Evolutionary conservation across 2,329 filamentous ascomycete genomes (phyloP), one percentile per base, ranked within the genome.

Genomic region (Pseudocercospora fuligena): DNA sequence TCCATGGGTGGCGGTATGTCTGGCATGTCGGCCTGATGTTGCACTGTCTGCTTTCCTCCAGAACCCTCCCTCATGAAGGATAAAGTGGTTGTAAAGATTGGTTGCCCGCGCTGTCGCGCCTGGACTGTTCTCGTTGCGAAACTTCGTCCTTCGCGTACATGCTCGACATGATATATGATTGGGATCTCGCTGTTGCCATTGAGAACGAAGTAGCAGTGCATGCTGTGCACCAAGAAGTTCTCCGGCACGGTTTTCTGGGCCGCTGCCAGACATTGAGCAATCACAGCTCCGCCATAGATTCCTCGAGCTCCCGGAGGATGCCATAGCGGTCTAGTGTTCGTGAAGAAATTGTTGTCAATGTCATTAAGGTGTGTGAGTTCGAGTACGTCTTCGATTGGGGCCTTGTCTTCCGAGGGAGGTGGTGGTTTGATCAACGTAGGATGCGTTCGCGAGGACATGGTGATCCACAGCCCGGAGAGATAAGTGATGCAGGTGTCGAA

Each of bases 191-290:
- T 86, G 76, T 94, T 92, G 29, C 95, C 95, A 4, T 94, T 94
- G 1, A 98, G 89, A 36, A 99, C 89, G 80, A 99, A 99, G 84
- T 98, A 99, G 87, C 95, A 98, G 86, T 99, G 95, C 91, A 97
- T 97, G 77, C 91, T 94, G 84, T 99, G 95, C 59, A 95, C 89
- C 66, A 89, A 87, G 80, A 97, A 97, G 77, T 92, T 85, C 27
- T 84, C 79, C 0, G 91, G 90, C 1, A 99, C 92, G 8, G 95
- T 99, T 76, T 89, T 88, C 79, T 97, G 93, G 25, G 93, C 95
- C 1, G 95, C 93, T 54, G 91, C 87, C 27, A 97, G 89, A 75
- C 88, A 94, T 84, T 98, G 94, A 57, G 94, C 94, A 73, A 99
- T 97, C 43, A 96, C 93, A 64, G 92, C 89, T 76, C 95, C 95